phyloP scores from a whole-genome alignment of 202 grass and related monocot genomes.

The Eragrostis tef region DNA sequence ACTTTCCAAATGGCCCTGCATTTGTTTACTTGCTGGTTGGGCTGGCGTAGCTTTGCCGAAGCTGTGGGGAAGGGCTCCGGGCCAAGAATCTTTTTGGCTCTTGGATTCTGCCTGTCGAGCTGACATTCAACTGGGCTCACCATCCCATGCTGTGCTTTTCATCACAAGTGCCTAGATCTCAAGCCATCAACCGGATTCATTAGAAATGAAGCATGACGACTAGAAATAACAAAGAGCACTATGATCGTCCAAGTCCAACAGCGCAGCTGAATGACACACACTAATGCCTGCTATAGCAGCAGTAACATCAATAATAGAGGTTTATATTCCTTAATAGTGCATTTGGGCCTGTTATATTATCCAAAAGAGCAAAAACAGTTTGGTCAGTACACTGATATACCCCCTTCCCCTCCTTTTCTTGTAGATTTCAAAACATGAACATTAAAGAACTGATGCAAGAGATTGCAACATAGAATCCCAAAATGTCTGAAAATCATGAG shows the following conservation, averaged over 20 bases:
- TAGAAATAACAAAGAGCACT: conserved; percentile 7
- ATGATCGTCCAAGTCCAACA: not conserved
- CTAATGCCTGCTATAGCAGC: not conserved
- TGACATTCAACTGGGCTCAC: conserved; percentile 28
- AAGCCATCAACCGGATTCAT: conserved; percentile 2
- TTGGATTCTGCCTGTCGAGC: conserved; percentile 43
- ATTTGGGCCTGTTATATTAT: not conserved
- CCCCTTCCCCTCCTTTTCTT: too few relatives aligned
- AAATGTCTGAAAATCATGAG: not conserved
- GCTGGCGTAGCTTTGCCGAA: conserved; percentile 16
- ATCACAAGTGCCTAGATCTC: conserved; percentile 23
- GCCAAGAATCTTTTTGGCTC: conserved; percentile 30
- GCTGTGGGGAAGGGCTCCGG: not conserved
- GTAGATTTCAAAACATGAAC: not conserved
- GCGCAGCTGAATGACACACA: not conserved
- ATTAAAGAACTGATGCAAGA: not conserved
- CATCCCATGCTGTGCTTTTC: conserved; percentile 31
- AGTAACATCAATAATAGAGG: conserved; percentile 25
- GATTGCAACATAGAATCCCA: not conserved
- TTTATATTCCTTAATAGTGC: not conserved
- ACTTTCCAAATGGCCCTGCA: conserved; percentile 12
- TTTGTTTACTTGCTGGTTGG: conserved; percentile 43
- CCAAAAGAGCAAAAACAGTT: not conserved
- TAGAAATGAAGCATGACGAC: not conserved
- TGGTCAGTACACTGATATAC: not conserved